Evolutionary conservation across 169 alveolate genomes (phyloP).

Genomic region (Miamiensis avidus): DNA sequence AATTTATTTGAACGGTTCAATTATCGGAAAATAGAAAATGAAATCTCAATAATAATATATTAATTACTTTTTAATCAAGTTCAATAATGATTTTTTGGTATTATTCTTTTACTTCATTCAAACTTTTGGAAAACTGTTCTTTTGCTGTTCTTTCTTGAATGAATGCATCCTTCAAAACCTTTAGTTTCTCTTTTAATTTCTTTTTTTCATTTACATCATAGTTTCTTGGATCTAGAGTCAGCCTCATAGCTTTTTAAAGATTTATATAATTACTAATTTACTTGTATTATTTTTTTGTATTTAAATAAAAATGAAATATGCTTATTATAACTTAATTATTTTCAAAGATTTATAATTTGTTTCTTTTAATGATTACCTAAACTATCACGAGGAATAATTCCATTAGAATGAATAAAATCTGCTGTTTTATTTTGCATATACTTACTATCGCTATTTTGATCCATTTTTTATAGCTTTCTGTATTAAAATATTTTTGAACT

Average conservation of each 20-base stretch:
- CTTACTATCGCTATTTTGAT: too few species aligned
- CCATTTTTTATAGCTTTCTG: too few species aligned
- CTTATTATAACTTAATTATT: neutral
- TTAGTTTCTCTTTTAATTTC: neutral
- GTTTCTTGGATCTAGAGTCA: neutral
- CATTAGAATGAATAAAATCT: too few species aligned
- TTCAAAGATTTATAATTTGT: too few species aligned
- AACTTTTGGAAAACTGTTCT: too few species aligned
- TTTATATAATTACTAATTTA: neutral
- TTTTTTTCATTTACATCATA: neutral
- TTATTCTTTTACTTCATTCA: neutral
- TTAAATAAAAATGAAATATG: too few species aligned
- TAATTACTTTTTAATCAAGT: neutral
- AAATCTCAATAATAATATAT: too few species aligned
- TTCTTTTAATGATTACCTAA: neutral
- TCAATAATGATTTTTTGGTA: neutral
- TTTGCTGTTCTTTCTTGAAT: neutral
- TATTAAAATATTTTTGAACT: too few species aligned
- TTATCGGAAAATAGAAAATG: too few species aligned
- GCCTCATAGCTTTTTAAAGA: neutral
- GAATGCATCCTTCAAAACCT: neutral
- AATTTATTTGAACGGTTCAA: too few species aligned
- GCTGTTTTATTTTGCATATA: too few species aligned
- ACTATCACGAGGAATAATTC: neutral
- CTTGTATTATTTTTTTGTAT: neutral